phyloP scores from a whole-genome alignment of 148 eudicot genomes.

The Beta vulgaris region DNA sequence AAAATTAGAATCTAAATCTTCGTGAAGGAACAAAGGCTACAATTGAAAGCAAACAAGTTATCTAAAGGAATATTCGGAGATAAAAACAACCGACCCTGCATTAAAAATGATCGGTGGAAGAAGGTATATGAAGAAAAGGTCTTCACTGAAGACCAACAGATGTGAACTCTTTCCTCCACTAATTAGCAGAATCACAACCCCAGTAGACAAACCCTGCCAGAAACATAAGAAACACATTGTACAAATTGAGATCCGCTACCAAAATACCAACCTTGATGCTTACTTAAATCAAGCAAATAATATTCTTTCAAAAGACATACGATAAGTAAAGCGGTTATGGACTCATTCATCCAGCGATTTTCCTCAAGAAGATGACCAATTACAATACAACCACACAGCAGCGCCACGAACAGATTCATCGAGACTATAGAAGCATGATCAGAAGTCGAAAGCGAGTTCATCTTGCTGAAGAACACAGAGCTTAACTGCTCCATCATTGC shows the following conservation, averaged over 20 bases:
- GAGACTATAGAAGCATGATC: constrained; percentile 60
- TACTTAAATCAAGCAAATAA: not conserved
- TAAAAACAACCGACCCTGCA: constrained; percentile 58
- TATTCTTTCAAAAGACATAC: constrained; percentile 44
- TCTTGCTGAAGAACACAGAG: constrained; percentile 23
- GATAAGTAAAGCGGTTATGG: constrained; percentile 56
- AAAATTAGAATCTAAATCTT: not conserved
- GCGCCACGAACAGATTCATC: constrained; percentile 64
- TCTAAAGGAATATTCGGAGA: not conserved
- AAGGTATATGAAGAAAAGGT: constrained; percentile 73
- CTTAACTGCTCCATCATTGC: constrained; percentile 39
- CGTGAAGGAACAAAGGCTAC: not conserved
- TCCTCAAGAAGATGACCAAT: constrained; percentile 73
- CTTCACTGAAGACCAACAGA: constrained; percentile 64
- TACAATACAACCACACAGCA: constrained; percentile 64
- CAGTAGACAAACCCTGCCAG: constrained; percentile 59
- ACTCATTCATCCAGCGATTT: constrained; percentile 70
- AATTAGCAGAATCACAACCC: constrained; percentile 49
- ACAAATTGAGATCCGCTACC: not conserved
- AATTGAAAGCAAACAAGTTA: constrained; percentile 5
- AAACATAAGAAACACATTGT: constrained; percentile 4
- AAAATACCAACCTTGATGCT: not conserved
- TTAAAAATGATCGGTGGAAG: constrained; percentile 80
- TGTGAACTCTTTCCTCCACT: constrained; percentile 63
- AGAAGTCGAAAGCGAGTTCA: constrained; percentile 43